Evolutionary conservation across 2,329 filamentous ascomycete genomes (phyloP), one percentile per base, ranked within the genome.

Genomic region (Sarocladium strictum): DNA sequence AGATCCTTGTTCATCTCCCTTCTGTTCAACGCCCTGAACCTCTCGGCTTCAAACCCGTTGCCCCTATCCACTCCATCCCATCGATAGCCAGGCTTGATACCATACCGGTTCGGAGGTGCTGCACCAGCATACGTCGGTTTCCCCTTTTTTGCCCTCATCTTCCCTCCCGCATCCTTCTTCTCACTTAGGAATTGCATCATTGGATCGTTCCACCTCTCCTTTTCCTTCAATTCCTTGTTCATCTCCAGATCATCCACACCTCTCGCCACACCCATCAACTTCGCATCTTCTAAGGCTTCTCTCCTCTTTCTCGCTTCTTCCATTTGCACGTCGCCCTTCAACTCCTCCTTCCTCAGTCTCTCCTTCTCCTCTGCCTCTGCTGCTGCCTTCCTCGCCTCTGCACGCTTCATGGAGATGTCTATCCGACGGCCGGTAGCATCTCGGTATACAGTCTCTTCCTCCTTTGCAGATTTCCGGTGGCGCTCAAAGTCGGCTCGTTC

Each of bases 51-150:
- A 67, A 97, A 97, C 0, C 93, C 93, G 72, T 90, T 99, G 19
- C 90, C 80, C 60, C 94, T 79, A 75, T 99, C 94, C 17, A 99
- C 94, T 5, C 95, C 94, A 76, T 99, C 94, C 94, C 94, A 99
- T 60, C 90, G 78, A 73, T 96, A 90, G 0, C 94, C 95, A 0
- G 94, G 94, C 57, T 86, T 79, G 58, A 99, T 97, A 1, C 89
- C 90, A 72, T 97, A 97, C 19, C 94, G 80, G 76, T 99, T 99
- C 43, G 94, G 94, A 64, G 89, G 81, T 55, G 87, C 89, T 0
- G 86, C 80, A 0, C 93, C 94, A 57, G 84, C 75, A 67, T 97
- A 99, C 3, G 88, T 67, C 3, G 87, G 89, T 40, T 61, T 70
- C 53, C 63, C 63, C 54, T 64, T 67, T 47, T 64, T 61, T 2